Percentiles rank a stretch among this genome's conserved stretches.
These are phyloP conservation scores for Candida albicans DNA, from an alignment of 1,139 yeast species.

Conservation along the genomic window DNA sequence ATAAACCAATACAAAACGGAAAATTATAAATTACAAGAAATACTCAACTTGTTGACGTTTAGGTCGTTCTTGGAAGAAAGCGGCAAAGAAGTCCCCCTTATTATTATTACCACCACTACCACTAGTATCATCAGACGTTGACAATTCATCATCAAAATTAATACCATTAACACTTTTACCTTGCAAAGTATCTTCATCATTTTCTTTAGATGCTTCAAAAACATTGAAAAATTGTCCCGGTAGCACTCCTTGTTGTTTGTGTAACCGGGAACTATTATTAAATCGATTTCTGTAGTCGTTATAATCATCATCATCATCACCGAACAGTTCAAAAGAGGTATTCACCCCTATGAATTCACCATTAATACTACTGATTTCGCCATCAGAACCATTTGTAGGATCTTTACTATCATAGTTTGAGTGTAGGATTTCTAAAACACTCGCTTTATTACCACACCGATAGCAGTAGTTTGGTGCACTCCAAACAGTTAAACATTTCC, in stretches of 20 bases:
- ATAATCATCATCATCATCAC: slow-evolving; percentile 4
- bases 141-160: slow-evolving; percentile 16
- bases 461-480: slow-evolving; percentile 98
- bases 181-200: slow-evolving; percentile 46
- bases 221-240: slow-evolving; percentile 76
- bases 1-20: background rate
- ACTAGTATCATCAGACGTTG: background rate
- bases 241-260: slow-evolving; percentile 24
- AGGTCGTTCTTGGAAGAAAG: slow-evolving; percentile 25
- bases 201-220: slow-evolving; percentile 96
- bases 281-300: slow-evolving; percentile 14
- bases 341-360: background rate
- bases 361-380: slow-evolving; percentile 8
- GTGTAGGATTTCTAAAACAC: slow-evolving; percentile 72
- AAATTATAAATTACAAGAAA: slow-evolving; percentile 46
- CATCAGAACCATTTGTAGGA: background rate
- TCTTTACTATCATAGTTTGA: slow-evolving; percentile 28
- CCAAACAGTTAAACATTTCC: slow-evolving; percentile 94
- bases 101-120: slow-evolving; percentile 1
- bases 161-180: slow-evolving; percentile 45
- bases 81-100: slow-evolving; percentile 19
- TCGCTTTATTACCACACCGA: slow-evolving; percentile 94
- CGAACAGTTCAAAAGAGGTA: slow-evolving; percentile 1
- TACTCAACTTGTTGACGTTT: slow-evolving; percentile 62
- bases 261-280: slow-evolving; percentile 12